These are phyloP conservation scores for Saccharomyces mikatae DNA, from an alignment of 805 yeast species.

Conservation along the genomic window DNA sequence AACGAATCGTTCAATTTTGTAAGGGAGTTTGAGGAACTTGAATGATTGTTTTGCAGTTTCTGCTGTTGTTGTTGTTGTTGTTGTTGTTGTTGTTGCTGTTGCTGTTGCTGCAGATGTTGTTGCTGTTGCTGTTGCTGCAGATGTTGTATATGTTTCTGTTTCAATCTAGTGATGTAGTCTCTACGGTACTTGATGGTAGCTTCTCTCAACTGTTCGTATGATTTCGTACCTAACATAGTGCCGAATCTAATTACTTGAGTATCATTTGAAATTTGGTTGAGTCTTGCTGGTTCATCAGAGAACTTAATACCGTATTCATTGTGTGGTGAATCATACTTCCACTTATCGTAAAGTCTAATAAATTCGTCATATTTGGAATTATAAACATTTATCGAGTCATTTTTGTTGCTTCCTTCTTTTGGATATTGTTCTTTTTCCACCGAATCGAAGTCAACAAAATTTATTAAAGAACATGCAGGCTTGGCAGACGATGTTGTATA, in stretches of 20 bases:
- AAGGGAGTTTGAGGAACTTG: background rate
- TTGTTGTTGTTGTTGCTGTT: conserved; percentile 5
- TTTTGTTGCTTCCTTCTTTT: conserved; percentile 5
- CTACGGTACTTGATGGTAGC: conserved; percentile 61
- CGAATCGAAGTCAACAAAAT: conserved; percentile 35
- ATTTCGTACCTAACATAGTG: conserved; percentile 78
- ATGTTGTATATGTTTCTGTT: conserved; percentile 25
- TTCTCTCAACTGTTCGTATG: conserved; percentile 72
- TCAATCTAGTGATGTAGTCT: conserved; percentile 37
- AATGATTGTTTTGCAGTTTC: background rate
- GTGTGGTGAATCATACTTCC: conserved; percentile 60
- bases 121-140: conserved; percentile 19
- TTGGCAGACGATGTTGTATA: conserved; percentile 13
- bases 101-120: conserved; percentile 9
- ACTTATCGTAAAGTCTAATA: conserved; percentile 49
- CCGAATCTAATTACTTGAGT: conserved; percentile 90
- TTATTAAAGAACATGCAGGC: conserved; percentile 5
- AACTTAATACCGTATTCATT: conserved; percentile 41
- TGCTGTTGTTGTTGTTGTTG: conserved; percentile 1
- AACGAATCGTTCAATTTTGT: background rate
- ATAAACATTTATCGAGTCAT: conserved; percentile 35
- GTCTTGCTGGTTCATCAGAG: conserved; percentile 68
- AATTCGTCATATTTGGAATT: conserved; percentile 38
- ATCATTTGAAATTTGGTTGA: conserved; percentile 75
- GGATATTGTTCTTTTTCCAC: conserved; percentile 20